Conservation (phyloP, 164 flowering plant genomes). For the Vitis rotundifolia region DNA sequence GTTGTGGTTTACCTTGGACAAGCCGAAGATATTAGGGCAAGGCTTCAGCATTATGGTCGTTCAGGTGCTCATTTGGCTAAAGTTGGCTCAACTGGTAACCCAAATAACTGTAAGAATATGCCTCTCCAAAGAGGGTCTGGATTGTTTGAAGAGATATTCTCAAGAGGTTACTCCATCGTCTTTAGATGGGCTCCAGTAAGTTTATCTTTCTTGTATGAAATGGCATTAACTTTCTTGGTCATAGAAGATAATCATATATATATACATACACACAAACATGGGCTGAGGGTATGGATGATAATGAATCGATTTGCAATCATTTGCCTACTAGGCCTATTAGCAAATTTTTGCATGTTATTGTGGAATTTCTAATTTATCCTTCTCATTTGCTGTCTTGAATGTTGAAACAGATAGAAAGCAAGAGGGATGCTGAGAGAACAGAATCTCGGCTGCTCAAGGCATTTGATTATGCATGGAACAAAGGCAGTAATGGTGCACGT, state of each 20-base stretch:
- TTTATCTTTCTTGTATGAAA: slow-evolving; percentile 2
- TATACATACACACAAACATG: too few species aligned
- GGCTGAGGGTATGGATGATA: not conserved
- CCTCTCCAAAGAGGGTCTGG: slow-evolving; percentile 36
- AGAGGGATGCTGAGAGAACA: slow-evolving; percentile 55
- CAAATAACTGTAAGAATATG: slow-evolving; percentile 5
- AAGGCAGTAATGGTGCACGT: slow-evolving; percentile 61
- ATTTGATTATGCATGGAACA: slow-evolving; percentile 91
- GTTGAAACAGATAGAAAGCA: slow-evolving; percentile 51
- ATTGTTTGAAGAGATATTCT: slow-evolving; percentile 64
- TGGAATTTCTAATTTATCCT: not conserved
- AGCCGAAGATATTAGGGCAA: slow-evolving; percentile 66
- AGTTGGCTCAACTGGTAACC: slow-evolving; percentile 25
- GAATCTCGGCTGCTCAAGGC: slow-evolving; percentile 55
- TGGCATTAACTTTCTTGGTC: slow-evolving; percentile 4
- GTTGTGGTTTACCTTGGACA: slow-evolving; percentile 77
- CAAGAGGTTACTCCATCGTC: slow-evolving; percentile 61
- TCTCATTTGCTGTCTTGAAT: slow-evolving; percentile 2
- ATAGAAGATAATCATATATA: too few species aligned
- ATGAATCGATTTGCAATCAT: too few species aligned
- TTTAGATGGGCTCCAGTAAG: slow-evolving; percentile 93
- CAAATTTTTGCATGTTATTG: not conserved
- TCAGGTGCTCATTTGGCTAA: slow-evolving; percentile 79
- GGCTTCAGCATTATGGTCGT: slow-evolving; percentile 76
- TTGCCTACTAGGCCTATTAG: not conserved